Percentiles rank a stretch among this genome's conserved stretches.
Conservation (phyloP, 352 stramenopile genomes). For the Globisporangium middletonii region DNA sequence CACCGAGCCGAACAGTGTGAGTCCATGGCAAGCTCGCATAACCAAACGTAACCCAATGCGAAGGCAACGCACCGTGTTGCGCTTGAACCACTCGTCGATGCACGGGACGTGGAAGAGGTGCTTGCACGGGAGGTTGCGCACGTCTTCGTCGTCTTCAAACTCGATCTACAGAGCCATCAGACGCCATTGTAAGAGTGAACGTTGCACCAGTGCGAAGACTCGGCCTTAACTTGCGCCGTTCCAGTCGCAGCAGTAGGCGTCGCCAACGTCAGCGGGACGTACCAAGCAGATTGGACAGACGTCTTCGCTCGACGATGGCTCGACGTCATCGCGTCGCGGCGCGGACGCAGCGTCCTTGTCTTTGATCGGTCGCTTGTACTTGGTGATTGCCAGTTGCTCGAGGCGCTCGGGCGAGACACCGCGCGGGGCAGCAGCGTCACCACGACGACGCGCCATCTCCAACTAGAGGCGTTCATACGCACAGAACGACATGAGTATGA, state of each 20-base stretch:
- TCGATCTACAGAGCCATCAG: constrained; percentile 33
- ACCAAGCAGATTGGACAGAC: constrained; percentile 73
- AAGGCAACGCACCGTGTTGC: constrained; percentile 66
- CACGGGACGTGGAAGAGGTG: constrained; percentile 89
- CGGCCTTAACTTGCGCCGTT: neutral
- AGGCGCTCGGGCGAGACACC: constrained; percentile 61
- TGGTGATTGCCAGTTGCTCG: constrained; percentile 52
- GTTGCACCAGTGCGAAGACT: no score
- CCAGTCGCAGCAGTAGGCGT: neutral
- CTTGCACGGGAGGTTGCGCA: constrained; percentile 74
- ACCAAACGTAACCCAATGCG: neutral
- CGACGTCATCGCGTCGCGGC: neutral
- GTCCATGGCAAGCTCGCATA: neutral
- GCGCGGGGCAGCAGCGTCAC: constrained; percentile 29
- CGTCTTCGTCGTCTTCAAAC: constrained; percentile 69
- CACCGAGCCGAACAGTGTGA: neutral
- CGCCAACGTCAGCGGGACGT: constrained; percentile 4
- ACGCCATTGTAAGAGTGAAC: neutral
- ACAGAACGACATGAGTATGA: neutral
- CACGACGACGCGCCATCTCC: constrained; percentile 39
- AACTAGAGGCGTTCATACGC: constrained; percentile 18
- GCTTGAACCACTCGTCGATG: constrained; percentile 85
- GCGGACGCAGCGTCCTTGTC: neutral
- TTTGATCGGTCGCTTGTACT: constrained; percentile 38
- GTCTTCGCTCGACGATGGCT: constrained; percentile 35